These are phyloP conservation scores for Thermochaetoides thermophila DNA, from an alignment of 495 filamentous ascomycete species.

Conservation along the genomic window DNA sequence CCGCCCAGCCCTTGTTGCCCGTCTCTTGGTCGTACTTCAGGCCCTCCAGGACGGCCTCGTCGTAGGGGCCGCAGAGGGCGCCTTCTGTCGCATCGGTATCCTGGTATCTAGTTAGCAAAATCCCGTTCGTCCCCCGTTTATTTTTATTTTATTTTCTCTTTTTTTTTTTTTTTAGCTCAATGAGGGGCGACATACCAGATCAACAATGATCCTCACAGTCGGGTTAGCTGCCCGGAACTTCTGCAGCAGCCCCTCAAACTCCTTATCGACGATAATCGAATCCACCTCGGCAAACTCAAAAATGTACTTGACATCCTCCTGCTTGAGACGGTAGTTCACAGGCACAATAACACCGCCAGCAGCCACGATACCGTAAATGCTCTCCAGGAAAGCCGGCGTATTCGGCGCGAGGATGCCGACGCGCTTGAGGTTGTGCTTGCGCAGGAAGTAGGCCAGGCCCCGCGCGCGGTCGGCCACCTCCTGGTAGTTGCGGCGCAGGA, in stretches of 20 bases:
- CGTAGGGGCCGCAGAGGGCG: constrained; percentile 62
- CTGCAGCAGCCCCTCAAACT: constrained; percentile 57
- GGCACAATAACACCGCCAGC: constrained; percentile 65
- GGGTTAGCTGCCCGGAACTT: constrained; percentile 44
- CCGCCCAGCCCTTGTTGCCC: constrained; percentile 61
- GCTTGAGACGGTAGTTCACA: constrained; percentile 83
- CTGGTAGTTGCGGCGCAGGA: constrained; percentile 57
- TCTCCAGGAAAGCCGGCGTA: constrained; percentile 86
- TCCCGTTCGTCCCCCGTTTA: no score
- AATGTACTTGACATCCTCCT: constrained; percentile 81
- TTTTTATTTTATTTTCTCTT: no score
- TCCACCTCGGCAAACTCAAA: constrained; percentile 76
- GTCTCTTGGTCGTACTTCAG: constrained; percentile 47
- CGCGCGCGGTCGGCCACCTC: constrained; percentile 73
- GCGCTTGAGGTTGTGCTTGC: constrained; percentile 50
- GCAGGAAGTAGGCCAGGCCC: constrained; percentile 76
- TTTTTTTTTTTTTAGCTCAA: no score
- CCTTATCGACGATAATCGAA: constrained; percentile 71
- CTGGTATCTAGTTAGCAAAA: constrained; percentile 10
- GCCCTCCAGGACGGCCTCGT: constrained; percentile 71
- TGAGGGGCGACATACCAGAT: constrained; percentile 36
- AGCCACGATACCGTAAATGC: constrained; percentile 76
- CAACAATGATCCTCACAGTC: constrained; percentile 53
- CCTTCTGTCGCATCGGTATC: constrained; percentile 73
- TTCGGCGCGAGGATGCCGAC: constrained; percentile 78